A percentile compares a stretch with the other conserved stretches of the same genome.
Conservation (phyloP, 768 basidiomycete genomes). For the Mycena galopus region DNA sequence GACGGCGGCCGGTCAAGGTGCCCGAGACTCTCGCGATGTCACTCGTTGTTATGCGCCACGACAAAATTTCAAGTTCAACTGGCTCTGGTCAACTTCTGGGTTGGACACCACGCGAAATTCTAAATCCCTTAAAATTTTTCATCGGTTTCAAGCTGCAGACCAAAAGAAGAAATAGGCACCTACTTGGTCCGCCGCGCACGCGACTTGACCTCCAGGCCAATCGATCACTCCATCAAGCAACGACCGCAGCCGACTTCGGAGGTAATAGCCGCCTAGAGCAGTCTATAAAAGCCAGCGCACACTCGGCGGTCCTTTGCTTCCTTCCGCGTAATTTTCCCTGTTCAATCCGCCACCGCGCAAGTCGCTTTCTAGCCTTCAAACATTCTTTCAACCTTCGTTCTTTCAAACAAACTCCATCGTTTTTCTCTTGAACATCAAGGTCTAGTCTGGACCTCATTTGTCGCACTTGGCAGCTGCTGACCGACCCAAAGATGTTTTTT, state of each 20-base stretch:
- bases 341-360: slow-evolving; percentile 28
- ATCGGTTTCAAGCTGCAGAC: too few species aligned
- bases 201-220: too few species aligned
- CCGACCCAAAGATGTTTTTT: slow-evolving; percentile 30
- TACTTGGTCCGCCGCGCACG: too few species aligned
- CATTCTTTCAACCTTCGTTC: slow-evolving; percentile 33
- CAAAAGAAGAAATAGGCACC: too few species aligned
- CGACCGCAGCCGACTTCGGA: background rate
- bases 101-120: too few species aligned
- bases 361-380: slow-evolving; percentile 35
- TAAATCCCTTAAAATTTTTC: too few species aligned
- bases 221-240: background rate
- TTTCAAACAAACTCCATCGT: slow-evolving; percentile 13
- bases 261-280: background rate
- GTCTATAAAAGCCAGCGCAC: background rate
- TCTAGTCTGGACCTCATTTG: background rate
- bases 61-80: too few species aligned
- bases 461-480: background rate
- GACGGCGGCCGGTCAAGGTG: too few species aligned
- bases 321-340: slow-evolving; percentile 13
- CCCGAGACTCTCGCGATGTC: too few species aligned
- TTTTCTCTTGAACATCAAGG: background rate
- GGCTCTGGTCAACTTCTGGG: too few species aligned
- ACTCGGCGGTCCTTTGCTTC: background rate
- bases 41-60: too few species aligned